Evolutionary conservation across 1,139 yeast genomes (phyloP), one percentile per base, ranked within the genome.

Genomic region (Eremothecium coryli): DNA sequence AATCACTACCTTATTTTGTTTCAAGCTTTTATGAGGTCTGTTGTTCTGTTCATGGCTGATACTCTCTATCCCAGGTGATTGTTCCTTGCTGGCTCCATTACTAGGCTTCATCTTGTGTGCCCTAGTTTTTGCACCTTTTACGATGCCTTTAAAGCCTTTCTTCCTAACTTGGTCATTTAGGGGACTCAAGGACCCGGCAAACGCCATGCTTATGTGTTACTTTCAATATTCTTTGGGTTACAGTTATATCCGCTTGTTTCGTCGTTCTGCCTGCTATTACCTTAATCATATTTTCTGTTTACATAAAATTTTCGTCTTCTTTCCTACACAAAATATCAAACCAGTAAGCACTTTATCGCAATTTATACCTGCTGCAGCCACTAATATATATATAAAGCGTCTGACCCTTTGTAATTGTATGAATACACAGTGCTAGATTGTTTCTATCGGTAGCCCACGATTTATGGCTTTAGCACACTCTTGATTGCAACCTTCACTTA

Each of bases 1-100:
- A 5, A 52, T 50, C 11, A 40, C 16, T 8, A 28, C 6, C 35
- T 22, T 13, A 13, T 9, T 23, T 18, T 30, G 17, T 31, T 25
- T 15, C 29, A 33, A n/a, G 14, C 5, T 11, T 17, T 2, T 18
- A 23, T 21, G 18, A 21, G 11, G 17, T 23, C 20, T 13, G 6
- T 24, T 25, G n/a, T 12, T 14, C 4, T 20, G n/a, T 23, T 9
- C 26, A 14, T 9, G 26, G 26, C 12, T 9, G 14, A 23, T 23
- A 16, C 7, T 23, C 14, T n/a, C 5, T 23, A n/a, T 16, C n/a
- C 9, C 22, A 20, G 22, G 7, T 10, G 9, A 8, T 20, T 23
- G 26, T 23, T 23, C 11, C 26, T 12, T 11, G 8, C 12, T 23
- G 14, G 8, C 13, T 9, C 14, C 13, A 11, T 7, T 12, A 7